Evolutionary conservation across 2,329 filamentous ascomycete genomes (phyloP).

Genomic region (Hansfordia pulvinata): DNA sequence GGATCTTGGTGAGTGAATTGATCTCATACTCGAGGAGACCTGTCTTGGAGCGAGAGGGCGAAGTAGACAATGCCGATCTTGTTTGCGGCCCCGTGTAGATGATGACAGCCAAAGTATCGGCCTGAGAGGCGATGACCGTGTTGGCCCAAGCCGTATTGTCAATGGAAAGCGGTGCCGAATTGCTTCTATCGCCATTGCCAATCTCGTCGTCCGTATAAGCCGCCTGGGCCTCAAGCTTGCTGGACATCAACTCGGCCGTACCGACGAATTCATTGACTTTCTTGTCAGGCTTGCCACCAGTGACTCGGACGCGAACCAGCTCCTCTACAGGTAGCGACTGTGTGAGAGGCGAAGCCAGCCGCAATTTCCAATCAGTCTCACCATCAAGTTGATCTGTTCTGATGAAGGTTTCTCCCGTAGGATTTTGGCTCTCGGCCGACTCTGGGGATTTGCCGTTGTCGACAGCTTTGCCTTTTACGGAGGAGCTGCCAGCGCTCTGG

Average conservation of each 20-base stretch:
- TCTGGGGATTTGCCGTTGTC: too few relatives aligned
- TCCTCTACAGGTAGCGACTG: conserved; percentile 65
- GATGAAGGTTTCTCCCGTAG: conserved; percentile 86
- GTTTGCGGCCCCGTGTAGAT: conserved; percentile 94
- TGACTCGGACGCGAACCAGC: conserved; percentile 56
- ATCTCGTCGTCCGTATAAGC: conserved; percentile 19
- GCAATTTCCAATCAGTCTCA: conserved; percentile 96
- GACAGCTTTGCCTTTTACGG: conserved; percentile 22
- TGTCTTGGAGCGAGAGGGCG: conserved; percentile 82
- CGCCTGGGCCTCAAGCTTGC: conserved; percentile 32
- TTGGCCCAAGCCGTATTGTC: conserved; percentile 99
- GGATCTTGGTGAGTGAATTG: conserved; percentile 90
- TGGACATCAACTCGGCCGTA: conserved; percentile 63
- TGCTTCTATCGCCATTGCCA: conserved; percentile 22
- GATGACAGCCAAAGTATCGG: conserved; percentile 75
- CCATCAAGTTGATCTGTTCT: conserved; percentile 94
- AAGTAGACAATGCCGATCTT: conserved; percentile 83
- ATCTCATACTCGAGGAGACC: conserved; percentile 92
- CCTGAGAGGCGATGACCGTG: conserved; percentile 89
- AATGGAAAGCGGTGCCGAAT: conserved; percentile 67
- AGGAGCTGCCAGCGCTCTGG: conserved; percentile 11
- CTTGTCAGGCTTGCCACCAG: conserved; percentile 80
- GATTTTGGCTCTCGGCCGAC: conserved; percentile 20
- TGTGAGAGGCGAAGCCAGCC: conserved; percentile 73
- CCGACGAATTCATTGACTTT: conserved; percentile 92